These are phyloP conservation scores for Pichia sp. DNA, from an alignment of 1,139 yeast genomes.

Conservation along the genomic window DNA sequence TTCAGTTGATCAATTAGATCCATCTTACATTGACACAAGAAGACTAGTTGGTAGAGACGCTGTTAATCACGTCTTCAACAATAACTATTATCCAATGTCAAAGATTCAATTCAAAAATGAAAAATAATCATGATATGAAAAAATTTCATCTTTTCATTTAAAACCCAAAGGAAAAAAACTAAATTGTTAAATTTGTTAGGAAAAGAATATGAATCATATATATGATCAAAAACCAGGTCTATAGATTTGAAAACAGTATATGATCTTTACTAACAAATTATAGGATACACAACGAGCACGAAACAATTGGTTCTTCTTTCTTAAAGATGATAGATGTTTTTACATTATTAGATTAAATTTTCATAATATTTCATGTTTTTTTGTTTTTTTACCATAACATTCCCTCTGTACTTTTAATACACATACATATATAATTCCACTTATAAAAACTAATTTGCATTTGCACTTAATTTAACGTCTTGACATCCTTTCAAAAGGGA, in stretches of 20 bases:
- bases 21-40: constrained; percentile 27
- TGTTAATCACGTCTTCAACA: constrained; percentile 15
- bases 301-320: too few relatives aligned
- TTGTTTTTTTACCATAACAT: background rate
- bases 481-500: too few relatives aligned
- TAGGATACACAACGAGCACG: background rate
- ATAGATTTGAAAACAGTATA: background rate
- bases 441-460: constrained; percentile 6
- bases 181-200: background rate
- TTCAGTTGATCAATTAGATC: constrained; percentile 33
- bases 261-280: background rate
- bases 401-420: constrained; percentile 1
- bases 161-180: background rate
- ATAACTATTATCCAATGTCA: constrained; percentile 18
- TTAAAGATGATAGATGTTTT: too few relatives aligned
- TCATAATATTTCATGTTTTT: background rate
- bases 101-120: constrained; percentile 17
- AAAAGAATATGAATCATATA: background rate
- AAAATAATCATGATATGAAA: background rate
- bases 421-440: constrained; percentile 9
- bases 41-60: constrained; percentile 36
- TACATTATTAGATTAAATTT: background rate
- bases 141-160: background rate
- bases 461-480: too few relatives aligned
- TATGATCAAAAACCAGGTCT: background rate